Evolutionary conservation across 2,329 filamentous ascomycete genomes (phyloP), one percentile per base, ranked within the genome.

Genomic region (Claviceps sp.): DNA sequence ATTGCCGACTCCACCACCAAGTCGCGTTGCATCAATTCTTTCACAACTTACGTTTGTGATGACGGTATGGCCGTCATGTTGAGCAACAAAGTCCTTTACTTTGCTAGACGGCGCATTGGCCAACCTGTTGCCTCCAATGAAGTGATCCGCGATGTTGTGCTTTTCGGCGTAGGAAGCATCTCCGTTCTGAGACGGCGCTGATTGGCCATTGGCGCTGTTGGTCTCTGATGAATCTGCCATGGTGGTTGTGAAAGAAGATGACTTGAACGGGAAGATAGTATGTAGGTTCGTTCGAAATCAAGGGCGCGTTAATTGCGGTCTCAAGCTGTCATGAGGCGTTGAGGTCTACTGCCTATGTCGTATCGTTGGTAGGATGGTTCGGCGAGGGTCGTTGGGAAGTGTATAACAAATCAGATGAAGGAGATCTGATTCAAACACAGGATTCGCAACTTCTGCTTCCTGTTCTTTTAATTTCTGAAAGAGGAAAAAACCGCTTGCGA

Each of bases 51-150:
- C 93, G 68, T 90, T 97, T 64, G 88, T 95, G 67, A 98, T 98
- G 69, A 97, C 91, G 20, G 93, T 97, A 77, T 98, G 93, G 55
- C 93, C 93, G 64, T 90, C 87, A 70, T 95, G 78, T 55, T 79
- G 76, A 50, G 86, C 81, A 47, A 98, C 91, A 72, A 97, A 98
- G 70, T 98, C 91, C 78, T 95, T 97, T 56, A 98, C 88, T 64
- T 84, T 85, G 68, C 90, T 85, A 40, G 89, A 79, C 45, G 86
- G 72, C 49, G 93, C 93, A 66, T 85, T 85, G 58, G 82, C 82
- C 57, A 98, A 72, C 66, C 83, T 81, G 75, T 95, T 96, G 58
- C 93, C 91, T 63, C 93, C 93, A 68, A 97, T 95, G 72, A 97
- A 98, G 76, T 98, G 93, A 70, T 88, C 78, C 57, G 89, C 82